These are phyloP conservation scores for Aspergillus novofumigatus DNA, from an alignment of 2,329 filamentous ascomycete genomes.

Conservation along the genomic window DNA sequence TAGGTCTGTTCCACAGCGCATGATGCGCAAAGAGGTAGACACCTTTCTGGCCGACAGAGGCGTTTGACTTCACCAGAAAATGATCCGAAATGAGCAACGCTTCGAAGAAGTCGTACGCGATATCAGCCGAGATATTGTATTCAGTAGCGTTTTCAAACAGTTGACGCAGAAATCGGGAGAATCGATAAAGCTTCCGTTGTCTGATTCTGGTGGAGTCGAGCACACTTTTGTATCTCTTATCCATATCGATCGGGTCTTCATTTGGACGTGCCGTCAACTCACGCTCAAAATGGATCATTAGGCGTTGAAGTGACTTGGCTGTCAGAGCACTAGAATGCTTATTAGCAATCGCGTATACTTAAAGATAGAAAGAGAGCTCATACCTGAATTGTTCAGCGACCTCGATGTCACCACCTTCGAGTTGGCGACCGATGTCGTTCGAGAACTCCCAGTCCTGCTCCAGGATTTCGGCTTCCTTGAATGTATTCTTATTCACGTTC, in stretches of 20 bases:
- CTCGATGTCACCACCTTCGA: slow-evolving; percentile 92
- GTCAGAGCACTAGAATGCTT: slow-evolving; percentile 63
- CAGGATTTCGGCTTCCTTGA: slow-evolving; percentile 95
- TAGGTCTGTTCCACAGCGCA: slow-evolving; percentile 66
- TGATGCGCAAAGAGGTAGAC: slow-evolving; percentile 83
- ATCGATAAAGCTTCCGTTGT: slow-evolving; percentile 93
- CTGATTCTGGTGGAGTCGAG: slow-evolving; percentile 93
- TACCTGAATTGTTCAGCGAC: slow-evolving; percentile 93
- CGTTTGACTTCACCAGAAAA: slow-evolving; percentile 71
- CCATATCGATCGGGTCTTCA: slow-evolving; percentile 83
- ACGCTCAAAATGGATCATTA: slow-evolving; percentile 87
- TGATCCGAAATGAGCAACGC: slow-evolving; percentile 77
- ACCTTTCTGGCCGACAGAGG: slow-evolving; percentile 66
- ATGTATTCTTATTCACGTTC: slow-evolving; percentile 95
- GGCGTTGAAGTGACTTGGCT: slow-evolving; percentile 81
- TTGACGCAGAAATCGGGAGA: slow-evolving; percentile 83
- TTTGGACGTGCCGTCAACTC: slow-evolving; percentile 81
- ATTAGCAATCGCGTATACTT: slow-evolving; percentile 13
- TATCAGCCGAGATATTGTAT: slow-evolving; percentile 73
- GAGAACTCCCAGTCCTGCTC: slow-evolving; percentile 98
- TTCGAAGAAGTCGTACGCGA: slow-evolving; percentile 73
- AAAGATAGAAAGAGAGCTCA: not conserved
- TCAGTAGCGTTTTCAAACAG: slow-evolving; percentile 96
- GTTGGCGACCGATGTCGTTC: slow-evolving; percentile 83
- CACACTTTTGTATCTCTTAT: slow-evolving; percentile 93